These are phyloP conservation scores for Panicum miliaceum DNA, from an alignment of 176 grass and related monocot species.

Conservation along the genomic window DNA sequence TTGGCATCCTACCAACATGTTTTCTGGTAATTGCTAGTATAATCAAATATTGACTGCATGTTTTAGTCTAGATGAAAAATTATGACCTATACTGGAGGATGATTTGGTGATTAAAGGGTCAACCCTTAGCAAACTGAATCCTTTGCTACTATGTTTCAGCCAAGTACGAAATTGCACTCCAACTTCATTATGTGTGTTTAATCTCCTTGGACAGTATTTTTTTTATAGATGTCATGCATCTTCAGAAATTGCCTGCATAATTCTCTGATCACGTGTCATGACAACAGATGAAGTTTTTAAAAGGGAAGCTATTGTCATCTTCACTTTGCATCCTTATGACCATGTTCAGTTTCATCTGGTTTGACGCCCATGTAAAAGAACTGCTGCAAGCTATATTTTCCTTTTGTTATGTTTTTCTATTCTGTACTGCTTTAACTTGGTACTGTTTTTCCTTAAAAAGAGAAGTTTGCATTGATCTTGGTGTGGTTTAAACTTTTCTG, in stretches of 20 bases:
- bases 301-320: slow-evolving; percentile 5
- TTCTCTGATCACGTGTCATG: slow-evolving; percentile 18
- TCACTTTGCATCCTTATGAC: slow-evolving; percentile 7
- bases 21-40: not conserved
- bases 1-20: not conserved
- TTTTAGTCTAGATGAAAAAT: not conserved
- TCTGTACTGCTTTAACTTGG: not conserved
- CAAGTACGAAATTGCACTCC: slow-evolving; percentile 9
- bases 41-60: slow-evolving; percentile 11
- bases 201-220: not conserved
- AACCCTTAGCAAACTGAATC: slow-evolving; percentile 6
- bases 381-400: slow-evolving; percentile 2
- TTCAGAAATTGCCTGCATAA: slow-evolving; percentile 14
- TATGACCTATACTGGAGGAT: not conserved
- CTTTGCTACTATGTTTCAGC: slow-evolving; percentile 7
- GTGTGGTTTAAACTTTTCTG: not conserved
- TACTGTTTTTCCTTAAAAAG: not conserved
- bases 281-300: slow-evolving; percentile 1
- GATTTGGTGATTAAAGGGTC: not conserved
- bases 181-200: not conserved
- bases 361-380: slow-evolving; percentile 9
- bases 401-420: slow-evolving; percentile 18
- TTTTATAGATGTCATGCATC: not conserved
- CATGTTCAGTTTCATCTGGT: not conserved
- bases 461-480: not conserved